phyloP scores from a whole-genome alignment of 108 stramenopile genomes.

The Parmales sp. region DNA sequence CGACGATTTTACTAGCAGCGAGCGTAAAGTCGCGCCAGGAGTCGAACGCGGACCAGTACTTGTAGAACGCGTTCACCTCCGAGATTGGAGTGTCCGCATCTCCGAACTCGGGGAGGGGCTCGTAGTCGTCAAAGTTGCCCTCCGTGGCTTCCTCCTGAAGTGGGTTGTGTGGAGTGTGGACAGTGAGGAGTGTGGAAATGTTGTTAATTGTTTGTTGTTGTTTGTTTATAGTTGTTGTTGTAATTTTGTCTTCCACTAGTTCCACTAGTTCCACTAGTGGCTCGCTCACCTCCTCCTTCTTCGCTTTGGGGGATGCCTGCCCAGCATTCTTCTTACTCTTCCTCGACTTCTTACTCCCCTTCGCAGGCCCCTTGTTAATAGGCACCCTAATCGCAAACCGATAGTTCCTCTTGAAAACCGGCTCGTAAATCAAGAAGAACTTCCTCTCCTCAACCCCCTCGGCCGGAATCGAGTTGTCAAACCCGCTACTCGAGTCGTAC shows the following conservation, averaged over 20 bases:
- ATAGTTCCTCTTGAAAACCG: constrained; percentile 85
- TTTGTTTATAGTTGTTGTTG: not conserved
- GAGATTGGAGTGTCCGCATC: constrained; percentile 67
- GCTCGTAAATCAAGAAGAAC: constrained; percentile 59
- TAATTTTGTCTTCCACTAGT: not conserved
- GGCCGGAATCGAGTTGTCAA: constrained; percentile 86
- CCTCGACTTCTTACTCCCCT: constrained; percentile 26
- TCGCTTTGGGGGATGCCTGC: not conserved
- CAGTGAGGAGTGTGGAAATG: not conserved
- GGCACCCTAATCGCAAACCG: constrained; percentile 54
- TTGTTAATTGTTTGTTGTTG: not conserved
- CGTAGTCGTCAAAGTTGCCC: constrained; percentile 5
- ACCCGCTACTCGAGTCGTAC: constrained; percentile 87
- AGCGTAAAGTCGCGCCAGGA: constrained; percentile 90
- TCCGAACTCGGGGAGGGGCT: constrained; percentile 73
- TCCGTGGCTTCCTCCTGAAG: not conserved
- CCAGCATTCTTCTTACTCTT: constrained; percentile 11
- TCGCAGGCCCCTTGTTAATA: constrained; percentile 33
- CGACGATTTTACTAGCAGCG: constrained; percentile 61
- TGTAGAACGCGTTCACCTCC: constrained; percentile 86
- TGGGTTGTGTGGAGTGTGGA: not conserved
- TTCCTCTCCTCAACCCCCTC: constrained; percentile 26
- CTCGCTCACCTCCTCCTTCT: no score
- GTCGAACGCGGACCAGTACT: constrained; percentile 91
- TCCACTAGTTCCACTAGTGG: not conserved